A percentile compares a stretch with the other conserved stretches of the same genome.
phyloP scores from a whole-genome alignment of 2,329 filamentous ascomycete species.

The Orbilia ellipsospora region DNA sequence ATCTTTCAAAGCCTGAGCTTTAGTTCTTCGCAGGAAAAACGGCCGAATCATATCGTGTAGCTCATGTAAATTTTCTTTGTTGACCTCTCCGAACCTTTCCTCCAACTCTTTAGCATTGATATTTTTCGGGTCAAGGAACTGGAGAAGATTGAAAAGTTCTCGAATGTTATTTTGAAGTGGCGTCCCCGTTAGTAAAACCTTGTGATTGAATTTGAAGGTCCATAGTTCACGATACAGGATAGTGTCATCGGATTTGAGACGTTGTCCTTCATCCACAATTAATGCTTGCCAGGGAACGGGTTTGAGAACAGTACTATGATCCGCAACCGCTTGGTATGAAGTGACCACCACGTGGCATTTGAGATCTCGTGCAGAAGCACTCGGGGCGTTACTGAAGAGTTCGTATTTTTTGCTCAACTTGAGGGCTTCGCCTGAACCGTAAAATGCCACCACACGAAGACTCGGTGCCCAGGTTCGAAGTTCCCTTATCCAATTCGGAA shows the following conservation, averaged over 20 bases:
- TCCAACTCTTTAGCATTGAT: conserved; percentile 79
- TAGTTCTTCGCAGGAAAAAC: conserved; percentile 80
- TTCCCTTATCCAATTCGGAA: conserved; percentile 85
- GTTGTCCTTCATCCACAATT: conserved; percentile 93
- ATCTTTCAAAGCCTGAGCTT: conserved; percentile 88
- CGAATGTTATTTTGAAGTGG: conserved; percentile 95
- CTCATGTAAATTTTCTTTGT: conserved; percentile 81
- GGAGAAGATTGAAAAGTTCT: conserved; percentile 94
- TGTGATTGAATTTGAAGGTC: conserved; percentile 81
- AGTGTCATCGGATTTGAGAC: conserved; percentile 91
- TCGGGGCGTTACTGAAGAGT: conserved; percentile 74
- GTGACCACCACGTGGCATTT: conserved; percentile 92
- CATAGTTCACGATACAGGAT: conserved; percentile 80
- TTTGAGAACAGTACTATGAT: conserved; percentile 75
- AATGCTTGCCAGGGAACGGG: conserved; percentile 84
- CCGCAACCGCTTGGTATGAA: conserved; percentile 88
- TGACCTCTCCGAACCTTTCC: conserved; percentile 78
- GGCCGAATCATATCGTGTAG: conserved; percentile 73
- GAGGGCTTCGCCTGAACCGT: conserved; percentile 79
- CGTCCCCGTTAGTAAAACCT: conserved; percentile 84
- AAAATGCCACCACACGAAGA: conserved; percentile 90
- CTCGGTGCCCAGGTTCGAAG: conserved; percentile 92
- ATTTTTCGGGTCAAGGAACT: conserved; percentile 81
- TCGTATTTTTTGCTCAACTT: conserved; percentile 80
- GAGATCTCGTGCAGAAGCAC: conserved; percentile 70